Evolutionary conservation across 2,329 filamentous ascomycete species (phyloP).

Genomic region (Hymenoscyphus albidus): DNA sequence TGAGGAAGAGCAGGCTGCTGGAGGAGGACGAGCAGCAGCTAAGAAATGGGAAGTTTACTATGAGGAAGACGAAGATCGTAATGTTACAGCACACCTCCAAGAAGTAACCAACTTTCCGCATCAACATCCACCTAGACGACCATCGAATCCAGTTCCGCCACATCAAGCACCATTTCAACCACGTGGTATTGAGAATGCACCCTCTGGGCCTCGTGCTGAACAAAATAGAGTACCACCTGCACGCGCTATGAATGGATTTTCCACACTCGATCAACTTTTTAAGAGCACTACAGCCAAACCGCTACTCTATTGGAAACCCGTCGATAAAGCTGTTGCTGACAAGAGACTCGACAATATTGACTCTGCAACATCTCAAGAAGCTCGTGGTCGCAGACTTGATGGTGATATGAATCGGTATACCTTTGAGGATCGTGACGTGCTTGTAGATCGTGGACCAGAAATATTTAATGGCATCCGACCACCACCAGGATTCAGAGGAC

Average conservation of each 20-base stretch:
- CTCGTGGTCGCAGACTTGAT: constrained; percentile 37
- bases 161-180: constrained; percentile 35
- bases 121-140: constrained; percentile 20
- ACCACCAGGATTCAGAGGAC: constrained; percentile 41
- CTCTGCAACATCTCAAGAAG: constrained; percentile 38
- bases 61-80: constrained; percentile 50
- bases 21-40: constrained; percentile 40
- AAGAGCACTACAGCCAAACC: constrained; percentile 57
- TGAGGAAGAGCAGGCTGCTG: constrained; percentile 54
- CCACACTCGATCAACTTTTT: constrained; percentile 53
- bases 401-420: constrained; percentile 59
- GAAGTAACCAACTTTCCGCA: constrained; percentile 37
- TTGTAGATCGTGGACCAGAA: constrained; percentile 71
- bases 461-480: constrained; percentile 62
- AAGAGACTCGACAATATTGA: constrained; percentile 60
- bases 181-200: constrained; percentile 30
- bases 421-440: constrained; percentile 61
- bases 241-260: constrained; percentile 33
- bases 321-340: constrained; percentile 59
- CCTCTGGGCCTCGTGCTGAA: constrained; percentile 34
- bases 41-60: constrained; percentile 73
- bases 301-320: constrained; percentile 61
- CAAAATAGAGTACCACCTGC: constrained; percentile 12
- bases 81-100: constrained; percentile 53
- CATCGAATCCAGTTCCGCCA: constrained; percentile 30